Evolutionary conservation across 2,329 filamentous ascomycete genomes (phyloP), one percentile per base, ranked within the genome.

Genomic region (Aureobasidium mangrovei): DNA sequence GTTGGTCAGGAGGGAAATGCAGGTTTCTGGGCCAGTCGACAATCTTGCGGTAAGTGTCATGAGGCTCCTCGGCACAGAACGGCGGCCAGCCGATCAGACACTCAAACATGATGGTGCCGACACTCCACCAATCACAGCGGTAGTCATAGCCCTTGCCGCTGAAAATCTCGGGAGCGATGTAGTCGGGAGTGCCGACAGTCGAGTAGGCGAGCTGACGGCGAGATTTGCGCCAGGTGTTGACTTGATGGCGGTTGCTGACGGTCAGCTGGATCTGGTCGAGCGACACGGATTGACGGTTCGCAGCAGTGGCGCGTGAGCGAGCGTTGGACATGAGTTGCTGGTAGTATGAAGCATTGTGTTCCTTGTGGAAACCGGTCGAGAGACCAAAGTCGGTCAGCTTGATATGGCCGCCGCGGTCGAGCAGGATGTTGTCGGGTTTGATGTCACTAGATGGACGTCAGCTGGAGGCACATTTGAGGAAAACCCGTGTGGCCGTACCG

Each of bases 61-160:
- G 91, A 57, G 90, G 88, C 68, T 97, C 91, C 70, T 98, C 93
- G 24, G 93, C 91, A 70, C 93, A 98, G 80, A 98, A 98, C 31
- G 93, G 93, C 54, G 93, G 93, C 93, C 93, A 98, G 64, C 93
- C 93, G 58, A 98, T 90, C 62, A 98, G 78, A 71, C 93, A 98
- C 72, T 98, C 93, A 65, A 97, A 98, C 93, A 98, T 97, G 73
- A 98, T 98, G 42, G 93, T 96, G 52, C 93, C 93, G 47, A 98
- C 80, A 26, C 88, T 95, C 93, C 93, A 98, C 93, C 93, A 98
- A 76, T 98, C 93, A 69, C 93, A 98, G 68, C 94, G 86, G 65
- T 91, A 95, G 56, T 89, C 88, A 74, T 98, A 98, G 46, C 93
- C 93, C 65, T 95, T 88, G 18, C 91, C 91, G 44, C 88, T 94